Base-by-base conservation (phyloP, 129 eudicot genomes). In the Artemisia annua region DNA sequence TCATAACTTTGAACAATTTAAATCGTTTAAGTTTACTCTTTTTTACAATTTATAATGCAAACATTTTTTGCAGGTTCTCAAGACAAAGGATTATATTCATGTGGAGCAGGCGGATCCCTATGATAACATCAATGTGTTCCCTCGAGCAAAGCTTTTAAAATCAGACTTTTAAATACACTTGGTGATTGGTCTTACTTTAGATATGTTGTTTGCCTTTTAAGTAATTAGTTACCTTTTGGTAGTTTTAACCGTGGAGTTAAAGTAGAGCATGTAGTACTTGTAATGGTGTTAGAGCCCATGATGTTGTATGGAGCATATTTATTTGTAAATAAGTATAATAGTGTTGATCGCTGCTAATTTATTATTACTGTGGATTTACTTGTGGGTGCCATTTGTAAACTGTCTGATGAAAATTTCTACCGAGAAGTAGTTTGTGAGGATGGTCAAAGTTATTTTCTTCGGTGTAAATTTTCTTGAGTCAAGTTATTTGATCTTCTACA, bases 31-130 rank as follows among this genome's bases (percentile, higher is more conserved):
- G 17, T 63, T 32, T 8, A 71, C 4, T 15, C 19, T 55, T 7
- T 11, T 70, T 8, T 12, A 17, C 6, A 1, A 39, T 39, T 39
- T 12, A 3, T 54, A 4, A 14, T 9, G 16, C 17, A 18, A 39
- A 8, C 2, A 7, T 0, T 7, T 48, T 53, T 71, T 75, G 66
- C 86, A 93, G 98, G 98, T 93, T 63, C 85, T 93, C 57, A 93
- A 89, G 79, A 87, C 98, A 1, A 84, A 86, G 75, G 98, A 93
- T 79, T 93, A 89, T 82, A 79, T 93, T 51, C 95, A 90, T 54
- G 97, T 88, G 63, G 97, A 93, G 59, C 95, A 93, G 76, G 11
- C 26, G 8, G 68, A 60, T 76, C 85, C 97, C 6, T 89, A 66
- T 74, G 87, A 77, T 62, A 84, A 84, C 81, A 77, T 93, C 7